Evolutionary conservation across 2,329 filamentous ascomycete species (phyloP), one percentile per base, ranked within the genome.

Genomic region (Ascosphaera apis): DNA sequence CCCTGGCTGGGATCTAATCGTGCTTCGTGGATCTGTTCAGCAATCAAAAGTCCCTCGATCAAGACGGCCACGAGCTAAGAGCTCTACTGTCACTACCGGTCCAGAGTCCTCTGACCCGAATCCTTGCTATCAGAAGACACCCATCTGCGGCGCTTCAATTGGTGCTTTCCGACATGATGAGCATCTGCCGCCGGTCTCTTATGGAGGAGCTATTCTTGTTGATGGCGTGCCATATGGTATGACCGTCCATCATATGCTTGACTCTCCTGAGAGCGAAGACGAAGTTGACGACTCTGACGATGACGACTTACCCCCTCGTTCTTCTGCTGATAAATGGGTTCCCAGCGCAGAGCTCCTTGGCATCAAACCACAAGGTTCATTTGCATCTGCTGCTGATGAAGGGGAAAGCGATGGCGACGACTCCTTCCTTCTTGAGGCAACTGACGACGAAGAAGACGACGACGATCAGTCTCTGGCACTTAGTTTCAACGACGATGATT

Each of bases 191-290:
- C 82, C 86, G 2, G 86, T 91, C 2, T 91, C 82, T 21, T 83
- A 91, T 44, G 86, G 86, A 9, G 86, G 86, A 6, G 66, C 92
- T 3, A 72, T 95, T 30, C 60, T 88, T 21, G 72, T 95, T 1
- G 83, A 95, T 48, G 72, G 78, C 37, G 73, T 77, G 51, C 71
- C 80, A 0, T 88, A 83, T 47, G 86, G 86, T 9, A 88, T 95
- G 80, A 93, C 82, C 15, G 86, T 95, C 0, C 86, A 95, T 48
- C 86, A 95, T 53, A 86, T 95, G 72, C 69, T 95, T 2, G 86
- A 93, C 46, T 57, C 60, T 9, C 60, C 67, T 8, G 67, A 66
- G 39, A 63, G 67, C 32, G 64, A 67, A 31, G 65, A 68, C 27
- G 57, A 53, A 3, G 57, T 61, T 3, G 50, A 49, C 18, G 53